Evolutionary conservation across 106 monocot genomes (phyloP), one percentile per base, ranked within the genome.

Genomic region (Triglochin maritima): DNA sequence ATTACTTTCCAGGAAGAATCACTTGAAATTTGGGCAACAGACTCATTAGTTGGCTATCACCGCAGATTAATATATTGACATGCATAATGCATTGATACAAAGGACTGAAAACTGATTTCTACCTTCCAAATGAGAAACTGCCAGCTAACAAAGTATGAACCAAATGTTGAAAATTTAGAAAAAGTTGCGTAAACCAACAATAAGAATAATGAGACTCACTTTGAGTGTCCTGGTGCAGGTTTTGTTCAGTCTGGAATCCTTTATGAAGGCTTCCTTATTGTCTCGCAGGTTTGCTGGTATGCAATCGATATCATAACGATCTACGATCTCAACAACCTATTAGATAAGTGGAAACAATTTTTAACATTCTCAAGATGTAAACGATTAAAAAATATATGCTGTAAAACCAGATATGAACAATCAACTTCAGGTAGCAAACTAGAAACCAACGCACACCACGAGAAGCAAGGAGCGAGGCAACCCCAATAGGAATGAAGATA

Each of bases 261-360:
- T 81, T 46, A 93, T 86, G 53, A 76, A 88, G 4, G 64, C 79
- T 69, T 77, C 68, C 56, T 77, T 86, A 55, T 89, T 59, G 53
- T 67, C 10, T 3, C 49, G 56, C 48, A 74, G 68, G 43, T 70
- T 69, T 6, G 3, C 7, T 6, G 93, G 88, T 54, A 89, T 15
- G 17, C 93, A 93, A 0, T 14, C 78, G 10, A 65, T 59, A 2
- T 93, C 88, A 69, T 93, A 93, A 10, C 79, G 81, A 77, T 88
- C 67, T 61, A 93, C 71, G 64, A 93, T 84, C 71, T 93, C 93
- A 59, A 93, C 93, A 67, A 93, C 93, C 93, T 93, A 29, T 29
- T 29, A 29, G 29, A 29, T 29, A 3, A 53, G 68, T 47, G n/a
- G 13, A 62, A 57, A 72, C 10, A 60, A 62, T 9, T 57, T 50